Evolutionary conservation across 148 eudicot species (phyloP).

Genomic region (Fallopia convolvulus): DNA sequence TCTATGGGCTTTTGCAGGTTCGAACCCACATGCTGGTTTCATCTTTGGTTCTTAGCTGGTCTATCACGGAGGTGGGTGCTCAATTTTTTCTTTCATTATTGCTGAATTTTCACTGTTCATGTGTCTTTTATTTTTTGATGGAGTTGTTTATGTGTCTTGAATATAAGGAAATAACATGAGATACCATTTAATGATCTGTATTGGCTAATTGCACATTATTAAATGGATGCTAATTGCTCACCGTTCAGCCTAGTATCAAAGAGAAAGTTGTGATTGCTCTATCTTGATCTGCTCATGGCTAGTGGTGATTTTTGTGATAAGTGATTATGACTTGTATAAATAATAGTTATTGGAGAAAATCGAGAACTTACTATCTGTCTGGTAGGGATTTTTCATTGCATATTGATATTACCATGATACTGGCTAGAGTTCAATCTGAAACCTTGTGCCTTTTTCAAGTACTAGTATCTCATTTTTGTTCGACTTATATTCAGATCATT

Average conservation of each 20-base stretch:
- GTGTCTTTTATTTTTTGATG: too few species aligned
- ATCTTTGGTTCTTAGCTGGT: constrained; percentile 93
- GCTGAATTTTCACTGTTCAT: background rate
- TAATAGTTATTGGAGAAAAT: background rate
- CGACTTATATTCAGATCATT: constrained; percentile 41
- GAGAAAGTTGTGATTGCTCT: background rate
- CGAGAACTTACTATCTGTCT: background rate
- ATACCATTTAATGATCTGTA: background rate
- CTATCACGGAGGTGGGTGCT: constrained; percentile 73
- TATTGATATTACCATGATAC: background rate
- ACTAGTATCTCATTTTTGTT: background rate
- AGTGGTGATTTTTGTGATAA: background rate
- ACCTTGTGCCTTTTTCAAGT: background rate
- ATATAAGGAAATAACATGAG: background rate
- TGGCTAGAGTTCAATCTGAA: background rate
- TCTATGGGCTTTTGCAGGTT: constrained; percentile 32
- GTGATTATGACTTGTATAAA: background rate
- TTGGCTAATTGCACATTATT: background rate
- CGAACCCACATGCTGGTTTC: constrained; percentile 68
- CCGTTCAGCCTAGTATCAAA: background rate
- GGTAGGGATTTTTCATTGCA: background rate
- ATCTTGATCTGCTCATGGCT: background rate
- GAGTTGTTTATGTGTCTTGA: background rate
- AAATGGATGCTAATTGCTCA: background rate
- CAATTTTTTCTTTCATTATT: background rate